A percentile compares a stretch with the other conserved stretches of the same genome.
These are phyloP conservation scores for Boletus huronensis DNA, from an alignment of 768 basidiomycete species.

Conservation along the genomic window DNA sequence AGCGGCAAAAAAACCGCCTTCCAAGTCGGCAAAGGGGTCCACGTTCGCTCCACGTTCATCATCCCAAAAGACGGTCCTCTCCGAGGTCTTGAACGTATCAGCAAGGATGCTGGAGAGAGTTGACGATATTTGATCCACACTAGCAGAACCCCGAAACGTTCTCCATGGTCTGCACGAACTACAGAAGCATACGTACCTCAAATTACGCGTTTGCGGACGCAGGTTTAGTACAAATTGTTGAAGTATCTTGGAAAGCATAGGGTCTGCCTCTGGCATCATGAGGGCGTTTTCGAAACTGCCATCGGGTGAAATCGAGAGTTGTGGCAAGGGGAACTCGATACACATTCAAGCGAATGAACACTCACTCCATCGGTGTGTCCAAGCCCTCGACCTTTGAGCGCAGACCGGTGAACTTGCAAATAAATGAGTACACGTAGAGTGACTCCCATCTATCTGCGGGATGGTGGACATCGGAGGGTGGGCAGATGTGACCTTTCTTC, in stretches of 20 bases:
- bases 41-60: constrained; percentile 62
- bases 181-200: constrained; percentile 56
- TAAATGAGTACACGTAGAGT: constrained; percentile 81
- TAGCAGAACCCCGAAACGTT: constrained; percentile 39
- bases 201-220: constrained; percentile 85
- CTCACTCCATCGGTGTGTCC: constrained; percentile 82
- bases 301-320: constrained; percentile 32
- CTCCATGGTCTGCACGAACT: constrained; percentile 21
- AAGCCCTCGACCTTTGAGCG: constrained; percentile 74
- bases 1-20: constrained; percentile 76
- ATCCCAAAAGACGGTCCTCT: constrained; percentile 80
- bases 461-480: constrained; percentile 61
- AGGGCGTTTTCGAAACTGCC: constrained; percentile 77
- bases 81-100: constrained; percentile 69
- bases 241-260: constrained; percentile 69
- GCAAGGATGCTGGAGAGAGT: constrained; percentile 66
- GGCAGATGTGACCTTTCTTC: constrained; percentile 52
- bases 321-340: constrained; percentile 19
- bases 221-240: constrained; percentile 77
- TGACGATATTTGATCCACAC: constrained; percentile 77
- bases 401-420: constrained; percentile 76
- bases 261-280: constrained; percentile 65
- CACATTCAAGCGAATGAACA: constrained; percentile 26
- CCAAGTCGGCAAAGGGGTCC: constrained; percentile 65
- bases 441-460: constrained; percentile 86